Base-by-base conservation (phyloP, 2,329 filamentous ascomycete genomes). In the Neonectria magnoliae region DNA sequence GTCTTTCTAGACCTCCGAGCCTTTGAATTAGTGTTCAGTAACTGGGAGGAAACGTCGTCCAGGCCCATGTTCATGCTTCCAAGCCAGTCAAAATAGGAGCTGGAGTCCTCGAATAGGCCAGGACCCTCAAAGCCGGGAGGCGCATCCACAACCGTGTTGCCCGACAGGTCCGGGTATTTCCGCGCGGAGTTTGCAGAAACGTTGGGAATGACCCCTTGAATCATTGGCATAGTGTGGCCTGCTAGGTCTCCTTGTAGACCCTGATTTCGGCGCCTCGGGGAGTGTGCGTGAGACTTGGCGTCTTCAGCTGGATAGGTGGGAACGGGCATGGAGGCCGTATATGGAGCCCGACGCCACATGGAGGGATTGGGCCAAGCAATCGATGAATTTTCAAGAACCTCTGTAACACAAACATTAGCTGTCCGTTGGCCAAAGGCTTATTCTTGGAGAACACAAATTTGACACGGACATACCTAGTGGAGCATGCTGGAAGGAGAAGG, bases 401-500 rank as follows among this genome's bases (percentile, higher is more conserved):
- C 93, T 78, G 71, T 53, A 18, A 50, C 20, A 3, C 10, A 5
- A 2, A 47, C 10, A 48, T 55, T 18, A 65, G 41, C 8, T 56
- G 41, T 18, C 14, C 31, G 9, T 22, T 51, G 29, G 18, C n/a
- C n/a, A 1, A 18, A 4, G 48, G 8, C 8, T 4, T 1, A 3
- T 14, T 51, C 11, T 16, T 45, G 25, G 42, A 48, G 25, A 48
- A 38, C 25, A 45, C 36, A 13, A 16, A 50, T 1, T 9, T 1
- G 8, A 1, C 18, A 2, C 13, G 1, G 29, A 79, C 84, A 69
- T 81, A 95, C 93, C 85, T 59, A 92, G 80, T 1, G 93, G 93
- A 36, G 92, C 93, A 81, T 96, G 92, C 74, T 96, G 92, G 72
- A 97, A 97, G 1, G 93, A 90, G 77, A 97, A 96, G 14, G 87